Evolutionary conservation across 2,329 filamentous ascomycete genomes (phyloP).

Genomic region (Fusarium chaquense): DNA sequence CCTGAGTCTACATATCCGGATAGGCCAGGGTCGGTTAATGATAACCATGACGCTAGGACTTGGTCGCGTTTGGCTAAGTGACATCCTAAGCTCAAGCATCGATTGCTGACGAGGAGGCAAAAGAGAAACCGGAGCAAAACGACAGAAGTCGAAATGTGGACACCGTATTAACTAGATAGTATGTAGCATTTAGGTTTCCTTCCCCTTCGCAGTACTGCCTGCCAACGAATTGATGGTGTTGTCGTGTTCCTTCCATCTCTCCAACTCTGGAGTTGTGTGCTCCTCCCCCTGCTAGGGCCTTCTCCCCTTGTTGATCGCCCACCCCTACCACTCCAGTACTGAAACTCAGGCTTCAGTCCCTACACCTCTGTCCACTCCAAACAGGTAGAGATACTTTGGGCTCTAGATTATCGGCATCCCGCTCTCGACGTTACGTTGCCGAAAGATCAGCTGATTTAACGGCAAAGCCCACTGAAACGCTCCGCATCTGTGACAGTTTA

Average conservation of each 20-base stretch:
- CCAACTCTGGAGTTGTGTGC: neutral
- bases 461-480: constrained; percentile 15
- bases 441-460: constrained; percentile 31
- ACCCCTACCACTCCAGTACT: constrained; percentile 2
- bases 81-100: neutral
- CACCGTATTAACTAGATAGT: neutral
- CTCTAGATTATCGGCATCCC: constrained; percentile 13
- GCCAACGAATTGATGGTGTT: constrained; percentile 9
- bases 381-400: neutral
- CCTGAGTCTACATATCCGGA: constrained; percentile 4
- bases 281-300: constrained; percentile 8
- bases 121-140: neutral
- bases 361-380: constrained; percentile 12
- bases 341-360: constrained; percentile 20
- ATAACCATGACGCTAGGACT: constrained; percentile 20
- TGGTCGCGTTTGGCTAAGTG: neutral
- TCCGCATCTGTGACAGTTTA: constrained; percentile 20
- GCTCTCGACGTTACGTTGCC: constrained; percentile 10
- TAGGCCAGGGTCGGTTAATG: constrained; percentile 26
- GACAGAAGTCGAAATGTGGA: neutral
- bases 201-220: neutral
- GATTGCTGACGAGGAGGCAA: neutral
- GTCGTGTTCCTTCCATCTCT: constrained; percentile 12
- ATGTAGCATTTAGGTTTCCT: neutral
- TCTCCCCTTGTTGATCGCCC: constrained; percentile 8